A percentile compares a stretch with the other conserved stretches of the same genome.
These are phyloP conservation scores for Neofusicoccum umdonicola DNA, from an alignment of 2,329 filamentous ascomycete genomes.

Conservation along the genomic window DNA sequence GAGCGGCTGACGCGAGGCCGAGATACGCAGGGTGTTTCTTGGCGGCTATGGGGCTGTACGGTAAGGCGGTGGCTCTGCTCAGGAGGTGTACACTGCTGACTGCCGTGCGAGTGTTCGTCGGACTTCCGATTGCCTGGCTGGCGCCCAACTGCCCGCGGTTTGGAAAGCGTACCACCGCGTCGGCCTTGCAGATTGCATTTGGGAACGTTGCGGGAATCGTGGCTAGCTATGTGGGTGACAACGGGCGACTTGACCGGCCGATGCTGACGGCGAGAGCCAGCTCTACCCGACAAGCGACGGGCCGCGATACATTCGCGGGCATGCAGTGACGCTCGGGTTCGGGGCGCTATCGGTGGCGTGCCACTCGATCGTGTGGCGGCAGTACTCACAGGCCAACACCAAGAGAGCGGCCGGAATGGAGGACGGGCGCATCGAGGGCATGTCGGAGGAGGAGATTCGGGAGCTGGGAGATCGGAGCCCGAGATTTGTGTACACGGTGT, in stretches of 20 bases:
- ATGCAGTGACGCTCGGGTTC: conserved; percentile 53
- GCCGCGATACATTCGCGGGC: conserved; percentile 51
- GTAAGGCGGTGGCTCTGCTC: background rate
- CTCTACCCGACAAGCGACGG: conserved; percentile 47
- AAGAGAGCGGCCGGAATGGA: conserved; percentile 39
- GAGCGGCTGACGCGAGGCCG: background rate
- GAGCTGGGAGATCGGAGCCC: conserved; percentile 47
- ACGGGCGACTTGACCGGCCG: background rate
- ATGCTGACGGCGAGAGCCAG: conserved; percentile 21
- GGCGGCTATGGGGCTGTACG: conserved; percentile 71
- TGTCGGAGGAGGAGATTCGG: conserved; percentile 43
- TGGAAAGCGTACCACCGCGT: conserved; percentile 71
- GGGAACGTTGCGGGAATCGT: conserved; percentile 72
- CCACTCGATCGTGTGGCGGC: conserved; percentile 39
- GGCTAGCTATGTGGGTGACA: conserved; percentile 61
- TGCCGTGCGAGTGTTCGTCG: conserved; percentile 43
- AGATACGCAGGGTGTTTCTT: conserved; percentile 72
- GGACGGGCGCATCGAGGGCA: conserved; percentile 38
- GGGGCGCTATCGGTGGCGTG: conserved; percentile 40
- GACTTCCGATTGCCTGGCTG: conserved; percentile 58
- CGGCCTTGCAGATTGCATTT: conserved; percentile 67
- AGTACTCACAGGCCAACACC: conserved; percentile 39
- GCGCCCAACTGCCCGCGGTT: conserved; percentile 72
- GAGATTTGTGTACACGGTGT: conserved; percentile 42
- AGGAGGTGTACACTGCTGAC: too few species aligned